These are phyloP conservation scores for Aspergillus quadricinctus DNA, from an alignment of 2,329 filamentous ascomycete genomes.

Conservation along the genomic window DNA sequence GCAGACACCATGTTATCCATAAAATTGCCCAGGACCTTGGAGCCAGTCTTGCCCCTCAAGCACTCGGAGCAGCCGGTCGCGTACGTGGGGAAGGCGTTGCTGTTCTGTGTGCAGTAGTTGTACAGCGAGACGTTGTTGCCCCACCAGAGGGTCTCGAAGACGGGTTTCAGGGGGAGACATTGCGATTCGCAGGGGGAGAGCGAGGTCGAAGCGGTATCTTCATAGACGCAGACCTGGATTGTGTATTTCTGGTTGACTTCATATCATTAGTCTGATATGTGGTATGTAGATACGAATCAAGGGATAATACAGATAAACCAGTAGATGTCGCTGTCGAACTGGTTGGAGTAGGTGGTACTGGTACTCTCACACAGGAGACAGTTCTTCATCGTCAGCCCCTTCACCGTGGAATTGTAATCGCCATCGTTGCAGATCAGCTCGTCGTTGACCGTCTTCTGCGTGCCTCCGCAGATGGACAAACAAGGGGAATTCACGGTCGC, in stretches of 20 bases:
- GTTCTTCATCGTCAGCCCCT: not conserved
- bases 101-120: not conserved
- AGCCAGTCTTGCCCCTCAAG: not conserved
- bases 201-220: not conserved
- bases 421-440: not conserved
- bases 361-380: constrained; percentile 1
- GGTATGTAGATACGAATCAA: not conserved
- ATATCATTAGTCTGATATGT: not conserved
- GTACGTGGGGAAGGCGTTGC: not conserved
- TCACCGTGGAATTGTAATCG: not conserved
- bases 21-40: constrained; percentile 1
- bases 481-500: not conserved
- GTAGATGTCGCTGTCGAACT: not conserved
- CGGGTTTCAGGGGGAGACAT: not conserved
- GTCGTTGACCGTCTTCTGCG: not conserved
- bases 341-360: not conserved
- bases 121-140: not conserved
- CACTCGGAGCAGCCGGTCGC: not conserved
- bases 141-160: not conserved
- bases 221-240: not conserved
- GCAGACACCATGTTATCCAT: not conserved
- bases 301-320: not conserved
- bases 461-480: not conserved
- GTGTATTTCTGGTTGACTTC: constrained; percentile 3
- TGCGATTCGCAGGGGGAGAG: not conserved